Base-by-base conservation (phyloP, 345 rosid genomes). In the Microthlaspi erraticum region DNA sequence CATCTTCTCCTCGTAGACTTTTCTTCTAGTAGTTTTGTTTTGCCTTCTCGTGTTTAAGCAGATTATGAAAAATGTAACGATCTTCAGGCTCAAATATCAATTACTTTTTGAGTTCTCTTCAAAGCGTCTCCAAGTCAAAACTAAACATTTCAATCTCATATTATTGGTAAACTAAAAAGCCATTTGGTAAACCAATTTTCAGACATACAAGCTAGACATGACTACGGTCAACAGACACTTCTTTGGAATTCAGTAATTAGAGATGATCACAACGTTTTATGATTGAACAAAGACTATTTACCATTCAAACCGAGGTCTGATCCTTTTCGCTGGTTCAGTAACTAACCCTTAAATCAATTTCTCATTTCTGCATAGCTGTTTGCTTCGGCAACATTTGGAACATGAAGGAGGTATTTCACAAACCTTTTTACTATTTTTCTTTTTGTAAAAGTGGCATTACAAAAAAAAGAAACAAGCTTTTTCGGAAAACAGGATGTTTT, bases 1-100 rank as follows among this genome's bases (percentile, higher is more conserved):
- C 88, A 20, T 75, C 74, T 20, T 74, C 97, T 41, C 79, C 88
- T 2, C 84, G 91, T 75, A 93, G 77, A 80, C 85, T 88, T 48
- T 88, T 88, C 87, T 93, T 90, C 76, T 93, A 77, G 85, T 72
- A 60, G 1, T 16, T 26, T 43, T 20, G 16, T 9, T 44, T n/a
- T 53, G 0, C 10, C 23, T 52, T 70, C 41, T 62, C 48, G 17
- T 66, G 38, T 45, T 45, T 61, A 26, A 68, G 61, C 33, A 56
- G 66, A 50, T 38, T 64, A 23, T 0, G 3, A 52, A 58, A 45
- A 69, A 12, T 80, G 83, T 79, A 80, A 75, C 72, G 60, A 73
- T 77, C 64, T 52, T 70, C 56, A 71, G 70, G 78, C 70, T 72
- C 78, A 74, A 60, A 41, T 45, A 51, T 67, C 73, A 67, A 8